These are phyloP conservation scores for Oxytropis ochrocephala DNA, from an alignment of 306 rosid species.

Conservation along the genomic window DNA sequence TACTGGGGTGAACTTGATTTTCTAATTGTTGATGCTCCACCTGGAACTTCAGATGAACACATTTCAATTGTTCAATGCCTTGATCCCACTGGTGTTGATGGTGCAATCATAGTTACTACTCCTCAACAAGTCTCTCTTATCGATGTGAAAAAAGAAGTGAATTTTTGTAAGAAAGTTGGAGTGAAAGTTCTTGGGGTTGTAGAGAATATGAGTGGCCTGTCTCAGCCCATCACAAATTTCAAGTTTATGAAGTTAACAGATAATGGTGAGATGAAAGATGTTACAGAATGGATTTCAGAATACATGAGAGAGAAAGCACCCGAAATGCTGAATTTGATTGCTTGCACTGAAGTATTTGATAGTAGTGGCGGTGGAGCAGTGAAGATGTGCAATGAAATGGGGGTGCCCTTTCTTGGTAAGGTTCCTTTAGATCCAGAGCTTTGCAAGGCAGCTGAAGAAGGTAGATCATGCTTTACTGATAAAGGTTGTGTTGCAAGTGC, in stretches of 20 bases:
- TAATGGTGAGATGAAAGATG: conserved; percentile 63
- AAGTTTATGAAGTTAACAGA: conserved; percentile 50
- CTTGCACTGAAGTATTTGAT: conserved; percentile 79
- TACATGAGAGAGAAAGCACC: conserved; percentile 64
- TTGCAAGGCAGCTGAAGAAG: conserved; percentile 93
- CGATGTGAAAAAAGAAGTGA: conserved; percentile 86
- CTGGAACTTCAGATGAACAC: conserved; percentile 95
- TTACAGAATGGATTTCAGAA: conserved; percentile 55
- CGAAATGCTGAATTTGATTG: conserved; percentile 47
- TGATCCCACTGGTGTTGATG: conserved; percentile 63
- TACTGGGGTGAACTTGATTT: conserved; percentile 93
- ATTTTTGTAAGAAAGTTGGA: conserved; percentile 81
- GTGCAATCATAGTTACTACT: conserved; percentile 90
- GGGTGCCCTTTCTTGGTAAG: conserved; percentile 76
- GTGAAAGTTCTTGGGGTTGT: conserved; percentile 78
- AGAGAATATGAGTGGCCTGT: conserved; percentile 90
- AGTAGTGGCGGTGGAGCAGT: conserved; percentile 81
- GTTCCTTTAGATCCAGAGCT: conserved; percentile 91
- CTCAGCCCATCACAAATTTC: conserved; percentile 55
- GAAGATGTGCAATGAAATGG: conserved; percentile 76
- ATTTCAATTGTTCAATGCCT: conserved; percentile 82
- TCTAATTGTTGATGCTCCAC: conserved; percentile 91
- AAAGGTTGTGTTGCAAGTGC: conserved; percentile 58
- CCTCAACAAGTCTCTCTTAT: conserved; percentile 88
- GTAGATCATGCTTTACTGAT: conserved; percentile 73